phyloP scores from a whole-genome alignment of 73 alveolate species.

The Paramecium tetraurelia region DNA sequence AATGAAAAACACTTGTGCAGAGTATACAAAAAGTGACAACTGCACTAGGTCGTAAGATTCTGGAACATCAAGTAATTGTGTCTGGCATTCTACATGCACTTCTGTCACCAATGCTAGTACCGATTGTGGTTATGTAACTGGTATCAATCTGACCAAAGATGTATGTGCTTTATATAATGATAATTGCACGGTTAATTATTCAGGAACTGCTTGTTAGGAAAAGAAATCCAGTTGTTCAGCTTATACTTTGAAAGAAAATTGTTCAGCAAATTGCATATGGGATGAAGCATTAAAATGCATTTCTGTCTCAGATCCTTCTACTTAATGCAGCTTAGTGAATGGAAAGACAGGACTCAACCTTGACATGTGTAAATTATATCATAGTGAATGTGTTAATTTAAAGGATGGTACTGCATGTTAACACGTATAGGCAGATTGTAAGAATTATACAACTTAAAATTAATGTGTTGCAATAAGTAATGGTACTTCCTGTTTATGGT shows the following conservation, averaged over 20 bases:
- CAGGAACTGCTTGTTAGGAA: not conserved
- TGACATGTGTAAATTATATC: not conserved
- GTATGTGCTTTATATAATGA: not conserved
- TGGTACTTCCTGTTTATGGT: not conserved
- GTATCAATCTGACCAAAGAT: not conserved
- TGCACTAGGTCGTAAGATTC: not conserved
- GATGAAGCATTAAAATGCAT: not conserved
- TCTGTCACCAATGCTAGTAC: not conserved
- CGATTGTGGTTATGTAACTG: not conserved
- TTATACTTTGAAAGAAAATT: not conserved
- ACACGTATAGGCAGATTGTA: not conserved
- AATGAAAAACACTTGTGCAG: not conserved
- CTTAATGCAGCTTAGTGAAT: not conserved
- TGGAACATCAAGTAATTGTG: not conserved
- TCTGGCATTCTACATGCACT: not conserved
- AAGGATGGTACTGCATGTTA: not conserved
- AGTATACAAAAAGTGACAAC: not conserved
- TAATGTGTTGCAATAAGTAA: not conserved
- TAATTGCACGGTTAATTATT: not conserved
- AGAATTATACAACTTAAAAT: not conserved
- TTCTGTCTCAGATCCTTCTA: not conserved
- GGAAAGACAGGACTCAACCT: not conserved
- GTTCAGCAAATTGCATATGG: not conserved
- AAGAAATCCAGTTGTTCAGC: not conserved
- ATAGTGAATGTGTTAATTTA: not conserved